A percentile compares a stretch with the other conserved stretches of the same genome.
Conservation (phyloP, 2,329 filamentous ascomycete genomes). For the Aspergillus terreus region DNA sequence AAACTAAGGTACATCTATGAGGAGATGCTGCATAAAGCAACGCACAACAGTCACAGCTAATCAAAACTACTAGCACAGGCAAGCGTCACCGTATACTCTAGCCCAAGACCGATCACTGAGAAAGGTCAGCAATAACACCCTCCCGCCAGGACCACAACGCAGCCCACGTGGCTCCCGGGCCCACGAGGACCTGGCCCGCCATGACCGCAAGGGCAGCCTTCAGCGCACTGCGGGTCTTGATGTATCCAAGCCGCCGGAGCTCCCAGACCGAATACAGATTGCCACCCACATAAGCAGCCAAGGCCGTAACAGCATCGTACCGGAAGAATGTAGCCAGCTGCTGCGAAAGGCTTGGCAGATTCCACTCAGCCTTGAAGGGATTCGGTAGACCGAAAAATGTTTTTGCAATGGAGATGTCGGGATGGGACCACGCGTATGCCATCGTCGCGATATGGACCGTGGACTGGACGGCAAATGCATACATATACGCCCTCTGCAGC, state of each 20-base stretch:
- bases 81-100: too few species aligned
- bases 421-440: constrained; percentile 1
- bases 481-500: neutral
- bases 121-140: neutral
- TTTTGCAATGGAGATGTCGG: neutral
- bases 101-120: neutral
- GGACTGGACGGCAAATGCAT: neutral
- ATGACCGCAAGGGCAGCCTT: neutral
- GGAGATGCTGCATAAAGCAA: too few species aligned
- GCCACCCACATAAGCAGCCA: neutral
- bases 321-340: constrained; percentile 1
- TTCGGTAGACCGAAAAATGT: neutral
- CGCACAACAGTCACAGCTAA: neutral
- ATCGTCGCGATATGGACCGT: neutral
- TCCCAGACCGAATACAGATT: constrained; percentile 1
- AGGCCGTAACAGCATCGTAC: neutral
- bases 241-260: neutral
- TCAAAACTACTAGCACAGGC: neutral
- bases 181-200: neutral
- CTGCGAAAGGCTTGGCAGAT: neutral
- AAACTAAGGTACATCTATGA: too few species aligned
- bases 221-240: neutral
- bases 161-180: constrained; percentile 1
- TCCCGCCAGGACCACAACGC: constrained; percentile 3
- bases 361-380: neutral